These are phyloP conservation scores for Trichoderma virens DNA, from an alignment of 495 filamentous ascomycete species.

Conservation along the genomic window DNA sequence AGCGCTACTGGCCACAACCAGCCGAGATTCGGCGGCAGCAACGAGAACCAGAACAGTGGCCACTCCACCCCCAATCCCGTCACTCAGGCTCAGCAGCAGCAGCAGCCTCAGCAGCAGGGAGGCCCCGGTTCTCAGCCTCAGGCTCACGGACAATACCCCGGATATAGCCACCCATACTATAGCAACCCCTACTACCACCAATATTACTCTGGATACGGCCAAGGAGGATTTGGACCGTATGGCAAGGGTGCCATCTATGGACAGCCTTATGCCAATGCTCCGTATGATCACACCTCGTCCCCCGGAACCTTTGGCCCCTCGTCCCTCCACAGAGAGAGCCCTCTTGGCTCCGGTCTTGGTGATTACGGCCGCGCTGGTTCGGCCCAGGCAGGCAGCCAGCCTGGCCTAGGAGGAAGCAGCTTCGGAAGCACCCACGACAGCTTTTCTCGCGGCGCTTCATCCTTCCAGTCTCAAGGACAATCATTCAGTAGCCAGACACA, in stretches of 20 bases:
- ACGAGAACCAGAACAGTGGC: slow-evolving; percentile 73
- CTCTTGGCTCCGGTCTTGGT: slow-evolving; percentile 44
- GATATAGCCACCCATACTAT: slow-evolving; percentile 62
- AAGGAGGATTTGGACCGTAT: slow-evolving; percentile 59
- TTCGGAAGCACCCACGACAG: slow-evolving; percentile 64
- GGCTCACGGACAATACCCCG: slow-evolving; percentile 49
- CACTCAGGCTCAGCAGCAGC: slow-evolving; percentile 56
- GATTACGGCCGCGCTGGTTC: slow-evolving; percentile 74
- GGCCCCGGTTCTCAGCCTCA: slow-evolving; percentile 36
- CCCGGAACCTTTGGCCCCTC: slow-evolving; percentile 71
- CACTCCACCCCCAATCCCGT: slow-evolving; percentile 84
- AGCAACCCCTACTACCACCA: slow-evolving; percentile 72
- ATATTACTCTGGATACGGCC: slow-evolving; percentile 67
- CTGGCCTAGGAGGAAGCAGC: slow-evolving; percentile 59
- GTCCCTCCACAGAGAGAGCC: slow-evolving; percentile 58
- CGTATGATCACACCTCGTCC: slow-evolving; percentile 73
- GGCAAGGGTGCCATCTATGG: slow-evolving; percentile 76
- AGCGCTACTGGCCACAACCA: slow-evolving; percentile 48
- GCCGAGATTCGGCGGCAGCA: slow-evolving; percentile 53
- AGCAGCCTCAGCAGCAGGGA: slow-evolving; percentile 29
- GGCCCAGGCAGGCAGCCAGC: slow-evolving; percentile 60
- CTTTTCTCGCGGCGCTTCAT: slow-evolving; percentile 60
- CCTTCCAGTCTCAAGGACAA: slow-evolving; percentile 57
- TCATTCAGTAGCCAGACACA: slow-evolving; percentile 58
- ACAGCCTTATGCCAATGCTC: slow-evolving; percentile 68